Conservation (phyloP, 2,329 filamentous ascomycete species). For the Hirsutella thompsonii region DNA sequence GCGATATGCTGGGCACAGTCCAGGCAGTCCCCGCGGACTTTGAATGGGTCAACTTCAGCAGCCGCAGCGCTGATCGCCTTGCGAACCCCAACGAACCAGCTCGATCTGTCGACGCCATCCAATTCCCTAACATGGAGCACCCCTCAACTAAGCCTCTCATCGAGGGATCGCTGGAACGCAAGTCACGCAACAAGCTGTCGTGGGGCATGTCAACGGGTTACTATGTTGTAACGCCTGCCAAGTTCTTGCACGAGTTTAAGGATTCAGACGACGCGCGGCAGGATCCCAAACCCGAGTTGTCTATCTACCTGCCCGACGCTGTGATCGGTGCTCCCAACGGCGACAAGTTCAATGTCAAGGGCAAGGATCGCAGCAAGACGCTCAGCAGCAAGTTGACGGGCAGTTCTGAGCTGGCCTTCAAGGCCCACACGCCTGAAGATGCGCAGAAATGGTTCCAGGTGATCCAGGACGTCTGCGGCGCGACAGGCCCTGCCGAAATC, state of each 20-base stretch:
- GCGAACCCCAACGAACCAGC: conserved; percentile 66
- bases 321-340: conserved; percentile 58
- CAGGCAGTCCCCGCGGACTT: conserved; percentile 74
- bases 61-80: conserved; percentile 57
- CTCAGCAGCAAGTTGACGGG: conserved; percentile 72
- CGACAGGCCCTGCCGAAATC: conserved; percentile 25
- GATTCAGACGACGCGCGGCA: conserved; percentile 62
- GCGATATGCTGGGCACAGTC: conserved; percentile 65
- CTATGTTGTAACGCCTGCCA: conserved; percentile 81
- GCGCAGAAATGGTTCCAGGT: conserved; percentile 77
- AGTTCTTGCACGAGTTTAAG: conserved; percentile 93
- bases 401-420: conserved; percentile 71
- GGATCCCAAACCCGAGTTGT: conserved; percentile 75
- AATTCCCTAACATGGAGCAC: conserved; percentile 85
- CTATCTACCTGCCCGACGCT: conserved; percentile 86
- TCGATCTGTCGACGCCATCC: conserved; percentile 59
- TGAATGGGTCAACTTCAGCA: conserved; percentile 79
- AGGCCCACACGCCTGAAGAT: conserved; percentile 68
- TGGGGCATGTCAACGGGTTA: conserved; percentile 69
- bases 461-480: conserved; percentile 49
- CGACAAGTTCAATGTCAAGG: conserved; percentile 87
- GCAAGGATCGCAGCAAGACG: conserved; percentile 77
- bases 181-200: conserved; percentile 71
- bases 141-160: conserved; percentile 67
- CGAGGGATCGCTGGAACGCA: conserved; percentile 80